These are phyloP conservation scores for Rhazya stricta DNA, from an alignment of 257 asterid species.

Conservation along the genomic window DNA sequence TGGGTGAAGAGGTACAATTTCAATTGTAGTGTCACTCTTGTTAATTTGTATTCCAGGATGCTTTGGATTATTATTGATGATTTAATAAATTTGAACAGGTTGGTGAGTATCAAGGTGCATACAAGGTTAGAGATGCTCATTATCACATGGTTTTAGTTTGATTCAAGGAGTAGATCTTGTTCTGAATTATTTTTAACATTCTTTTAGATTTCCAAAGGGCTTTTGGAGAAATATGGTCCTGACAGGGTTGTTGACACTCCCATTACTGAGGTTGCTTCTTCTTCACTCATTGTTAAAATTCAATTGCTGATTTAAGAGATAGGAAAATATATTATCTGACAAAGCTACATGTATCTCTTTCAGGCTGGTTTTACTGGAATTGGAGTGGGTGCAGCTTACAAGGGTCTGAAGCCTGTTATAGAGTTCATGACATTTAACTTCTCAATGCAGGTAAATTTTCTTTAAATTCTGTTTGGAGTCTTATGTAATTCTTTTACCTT, in stretches of 20 bases:
- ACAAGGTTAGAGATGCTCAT: slow-evolving; percentile 56
- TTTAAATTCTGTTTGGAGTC: slow-evolving; percentile 9
- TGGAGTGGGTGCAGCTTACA: slow-evolving; percentile 94
- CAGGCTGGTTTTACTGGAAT: slow-evolving; percentile 98
- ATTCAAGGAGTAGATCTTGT: background rate
- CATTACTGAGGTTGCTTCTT: slow-evolving; percentile 79
- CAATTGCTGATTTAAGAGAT: background rate
- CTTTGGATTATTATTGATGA: slow-evolving; percentile 18
- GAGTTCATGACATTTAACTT: slow-evolving; percentile 98
- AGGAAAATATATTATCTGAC: slow-evolving; percentile 6
- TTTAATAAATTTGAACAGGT: slow-evolving; percentile 46
- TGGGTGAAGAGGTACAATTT: slow-evolving; percentile 91
- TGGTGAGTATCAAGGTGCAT: slow-evolving; percentile 98
- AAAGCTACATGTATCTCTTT: slow-evolving; percentile 9
- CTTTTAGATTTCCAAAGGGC: slow-evolving; percentile 78
- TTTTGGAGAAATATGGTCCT: slow-evolving; percentile 87
- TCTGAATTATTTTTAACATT: slow-evolving; percentile 1
- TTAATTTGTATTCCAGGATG: slow-evolving; percentile 1
- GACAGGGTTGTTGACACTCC: slow-evolving; percentile 89
- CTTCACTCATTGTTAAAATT: background rate
- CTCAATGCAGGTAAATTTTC: background rate
- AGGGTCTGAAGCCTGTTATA: slow-evolving; percentile 78
- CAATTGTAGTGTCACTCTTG: slow-evolving; percentile 1
- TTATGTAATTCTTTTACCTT: background rate
- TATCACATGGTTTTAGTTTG: background rate